Evolutionary conservation across 208 protist genomes (phyloP), one percentile per base, ranked within the genome.

Genomic region (Novymonas esmeraldas): DNA sequence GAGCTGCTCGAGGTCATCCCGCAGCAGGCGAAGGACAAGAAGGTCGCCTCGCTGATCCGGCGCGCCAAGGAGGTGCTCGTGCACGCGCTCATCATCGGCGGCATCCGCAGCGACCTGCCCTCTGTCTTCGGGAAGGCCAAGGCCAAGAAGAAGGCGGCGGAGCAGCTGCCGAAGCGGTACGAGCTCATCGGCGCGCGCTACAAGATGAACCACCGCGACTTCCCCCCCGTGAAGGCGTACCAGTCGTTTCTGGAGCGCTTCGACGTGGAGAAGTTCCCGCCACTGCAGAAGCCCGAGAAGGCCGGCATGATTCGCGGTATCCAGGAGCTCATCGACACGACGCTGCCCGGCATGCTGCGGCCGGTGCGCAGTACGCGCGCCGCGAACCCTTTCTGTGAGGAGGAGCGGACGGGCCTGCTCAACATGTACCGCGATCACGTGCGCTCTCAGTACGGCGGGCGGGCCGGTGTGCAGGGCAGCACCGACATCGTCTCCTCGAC

Each of bases 21-120:
- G n/a, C 78, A 77, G 36, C 82, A 96, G 60, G 72, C 77, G n/a
- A 81, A 85, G 49, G 81, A 97, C 66, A 82, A 81, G 68, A 97
- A 97, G 79, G 83, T 98, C 24, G 92, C 95, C 45, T 86, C 90
- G 50, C 70, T 98, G 5, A 92, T 98, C 45, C 89, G 86, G 28
- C 81, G 95, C 11, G 90, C 95, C 60, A 85, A 95, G 59, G 59
- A 90, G 20, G 94, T 92, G 22, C 86, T 97, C 26, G 86, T 89
- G 22, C 92, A 98, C 74, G 94, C 93, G 18, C 51, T 81, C 39
- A 85, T 98, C 52, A 73, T 96, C 34, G 72, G 70, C 34, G 79
- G 89, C 67, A 79, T 98, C 46, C 59, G 76, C 24, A 62, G 66
- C 16, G 77, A 92, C 58, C 77, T 96, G 51, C 90, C 92, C 10